Base-by-base conservation (phyloP, 1,284 basidiomycete species). In the Moesziomyces antarcticus region DNA sequence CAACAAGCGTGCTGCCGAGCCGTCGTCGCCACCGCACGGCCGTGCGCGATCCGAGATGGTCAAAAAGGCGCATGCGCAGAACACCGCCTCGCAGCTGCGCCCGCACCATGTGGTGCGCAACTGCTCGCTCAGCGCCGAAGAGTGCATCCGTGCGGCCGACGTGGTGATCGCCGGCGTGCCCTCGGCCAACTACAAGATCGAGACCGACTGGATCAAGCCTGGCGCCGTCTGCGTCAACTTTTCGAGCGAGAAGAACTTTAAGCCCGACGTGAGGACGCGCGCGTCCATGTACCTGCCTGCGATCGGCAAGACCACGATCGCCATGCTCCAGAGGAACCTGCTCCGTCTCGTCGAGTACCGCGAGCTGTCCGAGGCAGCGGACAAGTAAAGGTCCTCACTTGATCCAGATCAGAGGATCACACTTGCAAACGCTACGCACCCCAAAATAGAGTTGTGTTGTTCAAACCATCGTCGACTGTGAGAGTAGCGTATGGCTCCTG, bases 181-280 rank as follows among this genome's bases (percentile, higher is more conserved):
- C 20, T 90, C 87, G 77, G 87, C 91, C n/a, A 86, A 86, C 14
- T 99, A 96, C 87, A 98, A 97, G 84, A 87, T 99, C 58, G 90
- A 91, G 73, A 98, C 94, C 3, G 89, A 89, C 51, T 90, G 89
- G 88, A 87, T 99, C 77, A 96, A 96, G 86, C 92, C 94, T 75
- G 96, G 95, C 3, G 95, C 94, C 73, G 86, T 96, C 1, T 95
- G 93, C 78, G 86, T 98, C 67, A 98, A 98, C 82, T 93, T 99
- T 49, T 91, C 93, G 25, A 91, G 92, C 5, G 94, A 97, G 81
- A 98, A 96, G 87, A 99, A 99, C 85, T 99, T 98, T 82, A 93
- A 97, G 83, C 89, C 89, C 67, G 91, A 97, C 82, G 91, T 98
- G 20, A 88, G 93, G 72, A 93, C 95, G 50, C 93, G 94, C 87